These are phyloP conservation scores for Aegilops sharonensis DNA, from an alignment of 176 grass and related monocot species.

Conservation along the genomic window DNA sequence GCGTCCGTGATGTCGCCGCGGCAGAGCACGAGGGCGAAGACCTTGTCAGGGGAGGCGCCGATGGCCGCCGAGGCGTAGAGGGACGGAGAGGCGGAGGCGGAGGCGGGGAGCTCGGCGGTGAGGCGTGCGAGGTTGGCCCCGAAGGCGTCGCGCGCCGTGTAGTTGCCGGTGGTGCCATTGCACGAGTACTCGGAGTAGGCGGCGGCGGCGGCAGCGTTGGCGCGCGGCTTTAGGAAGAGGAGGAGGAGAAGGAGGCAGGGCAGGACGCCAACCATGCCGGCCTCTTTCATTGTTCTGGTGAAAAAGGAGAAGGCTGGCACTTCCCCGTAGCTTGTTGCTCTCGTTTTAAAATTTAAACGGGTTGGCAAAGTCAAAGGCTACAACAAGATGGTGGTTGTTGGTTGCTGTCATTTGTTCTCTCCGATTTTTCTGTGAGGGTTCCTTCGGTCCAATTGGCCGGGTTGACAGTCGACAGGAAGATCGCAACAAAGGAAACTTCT, in stretches of 20 bases:
- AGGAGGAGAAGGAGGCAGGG: background rate
- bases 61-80: slow-evolving; percentile 22
- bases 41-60: slow-evolving; percentile 31
- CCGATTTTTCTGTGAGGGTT: background rate
- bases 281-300: background rate
- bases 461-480: background rate
- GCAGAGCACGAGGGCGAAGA: slow-evolving; percentile 49
- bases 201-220: slow-evolving; percentile 16
- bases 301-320: background rate
- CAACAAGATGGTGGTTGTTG: background rate
- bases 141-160: slow-evolving; percentile 27
- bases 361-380: background rate
- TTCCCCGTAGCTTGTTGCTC: background rate
- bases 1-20: slow-evolving; percentile 45
- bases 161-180: slow-evolving; percentile 44
- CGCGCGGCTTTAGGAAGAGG: background rate
- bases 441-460: background rate
- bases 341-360: background rate
- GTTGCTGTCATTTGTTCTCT: background rate
- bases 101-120: background rate
- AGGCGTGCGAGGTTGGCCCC: slow-evolving; percentile 36
- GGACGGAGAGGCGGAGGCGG: background rate
- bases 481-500: background rate
- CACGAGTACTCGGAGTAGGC: slow-evolving; percentile 37
- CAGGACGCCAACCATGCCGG: background rate